Evolutionary conservation across 768 basidiomycete species (phyloP).

Genomic region (Sporobolomyces pararoseus): DNA sequence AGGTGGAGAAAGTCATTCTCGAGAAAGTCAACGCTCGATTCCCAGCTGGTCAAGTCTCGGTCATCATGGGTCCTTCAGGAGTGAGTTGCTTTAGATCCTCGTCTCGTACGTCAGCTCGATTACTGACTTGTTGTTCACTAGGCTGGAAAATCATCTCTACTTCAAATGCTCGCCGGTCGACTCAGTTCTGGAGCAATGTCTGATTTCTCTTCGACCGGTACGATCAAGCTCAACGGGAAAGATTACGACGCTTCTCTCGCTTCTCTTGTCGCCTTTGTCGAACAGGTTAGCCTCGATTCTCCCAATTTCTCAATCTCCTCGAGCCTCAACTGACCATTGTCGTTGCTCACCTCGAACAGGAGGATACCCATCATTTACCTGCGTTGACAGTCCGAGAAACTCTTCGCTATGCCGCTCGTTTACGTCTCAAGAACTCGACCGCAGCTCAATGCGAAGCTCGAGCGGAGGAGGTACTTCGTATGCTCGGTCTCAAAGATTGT

Average conservation of each 20-base stretch:
- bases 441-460: conserved; percentile 51
- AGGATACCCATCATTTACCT: conserved; percentile 52
- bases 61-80: conserved; percentile 47
- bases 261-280: conserved; percentile 49
- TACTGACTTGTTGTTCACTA: conserved; percentile 9
- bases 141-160: conserved; percentile 50
- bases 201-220: conserved; percentile 48
- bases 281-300: conserved; percentile 43
- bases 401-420: conserved; percentile 52
- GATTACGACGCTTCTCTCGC: conserved; percentile 29
- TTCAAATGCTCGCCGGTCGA: conserved; percentile 51
- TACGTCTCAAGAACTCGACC: conserved; percentile 49
- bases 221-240: conserved; percentile 48
- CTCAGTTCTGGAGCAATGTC: conserved; percentile 47
- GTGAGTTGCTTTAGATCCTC: conserved; percentile 26
- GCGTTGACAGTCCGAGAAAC: conserved; percentile 48
- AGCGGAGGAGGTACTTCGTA: conserved; percentile 54
- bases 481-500: conserved; percentile 55
- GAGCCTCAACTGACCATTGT: background rate
- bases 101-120: too few species aligned
- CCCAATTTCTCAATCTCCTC: background rate
- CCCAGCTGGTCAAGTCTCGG: conserved; percentile 50
- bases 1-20: conserved; percentile 47
- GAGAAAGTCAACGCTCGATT: conserved; percentile 48
- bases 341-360: conserved; percentile 33